A percentile compares a stretch with the other conserved stretches of the same genome.
Evolutionary conservation across 2,329 filamentous ascomycete species (phyloP).

Genomic region (Bipolaris sorokiniana): DNA sequence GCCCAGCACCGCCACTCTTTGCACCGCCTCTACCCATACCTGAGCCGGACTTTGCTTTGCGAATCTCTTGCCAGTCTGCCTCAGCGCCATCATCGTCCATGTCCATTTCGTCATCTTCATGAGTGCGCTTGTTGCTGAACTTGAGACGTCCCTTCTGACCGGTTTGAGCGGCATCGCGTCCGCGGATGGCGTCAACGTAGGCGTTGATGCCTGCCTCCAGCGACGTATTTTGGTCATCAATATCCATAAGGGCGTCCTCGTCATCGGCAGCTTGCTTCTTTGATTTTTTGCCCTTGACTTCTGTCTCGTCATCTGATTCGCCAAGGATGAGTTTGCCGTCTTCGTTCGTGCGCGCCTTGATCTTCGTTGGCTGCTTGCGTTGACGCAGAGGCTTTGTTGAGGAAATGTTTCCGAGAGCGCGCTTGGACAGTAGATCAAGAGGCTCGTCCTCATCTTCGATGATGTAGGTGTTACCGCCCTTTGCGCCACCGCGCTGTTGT

Average conservation of each 20-base stretch:
- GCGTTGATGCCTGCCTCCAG: conserved; percentile 63
- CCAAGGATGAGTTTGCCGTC: conserved; percentile 84
- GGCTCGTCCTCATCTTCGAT: conserved; percentile 94
- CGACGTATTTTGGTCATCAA: conserved; percentile 54
- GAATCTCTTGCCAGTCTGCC: conserved; percentile 40
- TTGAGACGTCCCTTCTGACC: conserved; percentile 67
- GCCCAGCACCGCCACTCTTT: conserved; percentile 26
- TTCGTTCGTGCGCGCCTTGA: conserved; percentile 61
- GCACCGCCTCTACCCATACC: conserved; percentile 36
- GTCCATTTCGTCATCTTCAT: conserved; percentile 55
- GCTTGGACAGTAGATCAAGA: conserved; percentile 87
- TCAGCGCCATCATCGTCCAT: conserved; percentile 52
- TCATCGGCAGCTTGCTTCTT: conserved; percentile 45
- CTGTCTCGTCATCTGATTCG: conserved; percentile 51
- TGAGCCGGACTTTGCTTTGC: conserved; percentile 45
- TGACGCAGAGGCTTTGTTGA: conserved; percentile 79
- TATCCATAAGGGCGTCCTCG: conserved; percentile 65
- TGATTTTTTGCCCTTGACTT: conserved; percentile 39
- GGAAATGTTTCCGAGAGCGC: conserved; percentile 89
- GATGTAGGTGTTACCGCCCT: conserved; percentile 74
- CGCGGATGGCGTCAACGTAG: conserved; percentile 66
- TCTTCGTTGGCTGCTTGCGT: conserved; percentile 57
- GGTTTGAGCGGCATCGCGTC: conserved; percentile 63
- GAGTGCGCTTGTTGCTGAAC: conserved; percentile 59
- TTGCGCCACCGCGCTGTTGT: conserved; percentile 47